Evolutionary conservation across 1,139 yeast species (phyloP).

Genomic region (Protomyces macrosporus): DNA sequence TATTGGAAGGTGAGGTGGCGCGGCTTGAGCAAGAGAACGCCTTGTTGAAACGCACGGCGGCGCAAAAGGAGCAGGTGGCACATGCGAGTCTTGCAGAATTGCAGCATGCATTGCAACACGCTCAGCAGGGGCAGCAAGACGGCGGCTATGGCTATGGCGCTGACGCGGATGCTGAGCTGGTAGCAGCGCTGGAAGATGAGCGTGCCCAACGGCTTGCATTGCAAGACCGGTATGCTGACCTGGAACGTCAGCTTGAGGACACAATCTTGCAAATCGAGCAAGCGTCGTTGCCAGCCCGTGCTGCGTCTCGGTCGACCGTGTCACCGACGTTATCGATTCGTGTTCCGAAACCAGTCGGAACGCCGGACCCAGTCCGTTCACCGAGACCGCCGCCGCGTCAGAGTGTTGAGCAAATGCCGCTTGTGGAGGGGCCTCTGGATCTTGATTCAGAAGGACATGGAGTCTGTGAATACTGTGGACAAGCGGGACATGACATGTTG

Average conservation of each 20-base stretch:
- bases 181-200: background rate
- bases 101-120: background rate
- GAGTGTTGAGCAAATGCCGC: background rate
- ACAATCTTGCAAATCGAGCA: background rate
- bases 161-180: background rate
- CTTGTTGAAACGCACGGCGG: background rate
- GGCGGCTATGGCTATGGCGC: background rate
- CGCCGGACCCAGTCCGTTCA: constrained; percentile 9
- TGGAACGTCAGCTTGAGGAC: constrained; percentile 3
- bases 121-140: background rate
- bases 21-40: constrained; percentile 12
- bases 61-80: background rate
- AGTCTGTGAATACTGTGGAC: constrained; percentile 14
- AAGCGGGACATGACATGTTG: constrained; percentile 16
- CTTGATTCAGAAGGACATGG: background rate
- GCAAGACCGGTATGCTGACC: background rate
- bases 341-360: background rate
- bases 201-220: background rate
- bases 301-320: background rate
- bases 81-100: background rate
- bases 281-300: background rate
- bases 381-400: constrained; percentile 6
- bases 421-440: too few relatives aligned
- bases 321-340: background rate
- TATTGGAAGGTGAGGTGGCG: constrained; percentile 20